Evolutionary conservation across 495 filamentous ascomycete genomes (phyloP).

Genomic region (Penicillium bovifimosum): DNA sequence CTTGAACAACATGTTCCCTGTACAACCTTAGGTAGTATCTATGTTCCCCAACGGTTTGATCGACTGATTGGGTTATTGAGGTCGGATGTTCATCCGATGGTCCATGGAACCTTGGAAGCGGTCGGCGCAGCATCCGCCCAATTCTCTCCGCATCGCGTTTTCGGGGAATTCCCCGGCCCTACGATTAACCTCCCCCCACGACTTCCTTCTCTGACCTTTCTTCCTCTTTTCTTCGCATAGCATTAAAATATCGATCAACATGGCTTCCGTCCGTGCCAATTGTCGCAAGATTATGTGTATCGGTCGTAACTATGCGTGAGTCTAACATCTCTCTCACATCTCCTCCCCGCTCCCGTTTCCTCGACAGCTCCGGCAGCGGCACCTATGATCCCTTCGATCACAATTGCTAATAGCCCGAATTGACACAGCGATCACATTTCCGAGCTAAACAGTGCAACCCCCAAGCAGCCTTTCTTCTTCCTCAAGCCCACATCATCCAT

Average conservation of each 20-base stretch:
- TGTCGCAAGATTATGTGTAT: slow-evolving; percentile 93
- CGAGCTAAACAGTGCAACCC: slow-evolving; percentile 79
- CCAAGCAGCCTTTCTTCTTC: slow-evolving; percentile 98
- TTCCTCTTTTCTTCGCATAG: neutral
- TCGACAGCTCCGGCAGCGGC: neutral
- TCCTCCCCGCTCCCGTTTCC: slow-evolving; percentile 1
- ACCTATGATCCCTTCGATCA: neutral
- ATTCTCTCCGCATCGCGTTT: slow-evolving; percentile 16
- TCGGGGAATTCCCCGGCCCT: slow-evolving; percentile 12
- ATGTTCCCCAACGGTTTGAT: too few species aligned
- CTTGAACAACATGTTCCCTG: too few species aligned
- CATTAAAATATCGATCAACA: slow-evolving; percentile 12
- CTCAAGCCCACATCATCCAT: slow-evolving; percentile 86
- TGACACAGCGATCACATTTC: slow-evolving; percentile 76
- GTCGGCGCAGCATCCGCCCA: slow-evolving; percentile 6
- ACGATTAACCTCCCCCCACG: neutral
- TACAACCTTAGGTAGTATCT: too few species aligned
- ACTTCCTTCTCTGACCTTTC: neutral
- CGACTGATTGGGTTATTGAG: neutral
- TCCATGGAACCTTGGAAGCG: too few species aligned
- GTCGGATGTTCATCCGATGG: neutral
- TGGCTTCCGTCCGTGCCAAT: slow-evolving; percentile 46
- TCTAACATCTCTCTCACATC: slow-evolving; percentile 17
- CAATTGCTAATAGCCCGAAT: slow-evolving; percentile 3
- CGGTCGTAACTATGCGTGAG: slow-evolving; percentile 94